These are phyloP conservation scores for Aureobasidium sp. DNA, from an alignment of 2,329 filamentous ascomycete species.

Conservation along the genomic window DNA sequence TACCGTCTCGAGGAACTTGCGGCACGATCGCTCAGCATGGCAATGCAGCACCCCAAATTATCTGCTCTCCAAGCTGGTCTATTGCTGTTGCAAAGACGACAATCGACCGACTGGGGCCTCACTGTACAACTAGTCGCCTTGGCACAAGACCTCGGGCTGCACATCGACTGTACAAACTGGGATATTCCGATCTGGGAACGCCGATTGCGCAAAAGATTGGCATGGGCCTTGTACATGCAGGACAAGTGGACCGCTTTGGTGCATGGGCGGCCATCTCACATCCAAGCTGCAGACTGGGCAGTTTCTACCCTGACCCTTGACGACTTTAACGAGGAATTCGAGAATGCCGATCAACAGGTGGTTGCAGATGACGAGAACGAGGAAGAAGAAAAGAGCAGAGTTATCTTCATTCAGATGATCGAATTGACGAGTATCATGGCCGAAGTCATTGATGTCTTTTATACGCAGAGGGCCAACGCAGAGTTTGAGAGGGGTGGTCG, in stretches of 20 bases:
- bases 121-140: constrained; percentile 84
- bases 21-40: constrained; percentile 63
- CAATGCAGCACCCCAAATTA: constrained; percentile 74
- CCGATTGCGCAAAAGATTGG: constrained; percentile 73
- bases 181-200: constrained; percentile 85
- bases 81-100: constrained; percentile 65
- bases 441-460: constrained; percentile 77
- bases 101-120: constrained; percentile 73
- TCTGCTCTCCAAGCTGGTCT: constrained; percentile 73
- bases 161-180: constrained; percentile 82
- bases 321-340: constrained; percentile 68
- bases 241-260: constrained; percentile 87
- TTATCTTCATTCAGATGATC: constrained; percentile 69
- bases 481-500: constrained; percentile 58
- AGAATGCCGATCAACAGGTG: constrained; percentile 33
- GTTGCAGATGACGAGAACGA: constrained; percentile 34
- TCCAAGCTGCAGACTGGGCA: constrained; percentile 65
- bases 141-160: constrained; percentile 78
- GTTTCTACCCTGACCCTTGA: constrained; percentile 58
- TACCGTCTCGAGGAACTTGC: constrained; percentile 66
- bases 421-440: constrained; percentile 67
- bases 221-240: constrained; percentile 90
- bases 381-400: constrained; percentile 56
- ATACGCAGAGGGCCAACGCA: constrained; percentile 69
- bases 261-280: constrained; percentile 77